Base-by-base conservation (phyloP, 331 rosid genomes). In the Spiraea crenata region DNA sequence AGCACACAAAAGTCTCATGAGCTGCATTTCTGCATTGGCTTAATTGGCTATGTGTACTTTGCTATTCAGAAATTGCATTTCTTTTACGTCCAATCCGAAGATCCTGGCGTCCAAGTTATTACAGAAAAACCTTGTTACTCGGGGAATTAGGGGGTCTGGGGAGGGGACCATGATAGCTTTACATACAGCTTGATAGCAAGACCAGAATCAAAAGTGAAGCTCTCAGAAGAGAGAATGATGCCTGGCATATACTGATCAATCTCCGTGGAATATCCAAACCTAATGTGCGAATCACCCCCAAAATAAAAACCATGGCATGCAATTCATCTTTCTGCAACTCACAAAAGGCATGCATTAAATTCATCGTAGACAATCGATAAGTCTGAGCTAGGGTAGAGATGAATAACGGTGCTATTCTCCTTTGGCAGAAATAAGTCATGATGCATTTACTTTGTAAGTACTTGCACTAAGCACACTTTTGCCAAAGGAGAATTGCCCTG, bases 401-500 rank as follows among this genome's bases (percentile, higher is more conserved):
- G 93, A 88, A 85, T 81, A 70, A 83, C 88, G 73, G 88, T 57
- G 90, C 76, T 68, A 75, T 63, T 72, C 85, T 88, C 88, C 87
- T 74, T 75, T 75, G 88, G 90, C 90, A 73, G 84, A 73, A 65
- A 44, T 35, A 63, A n/a, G 31, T 25, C 2, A 25, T 49, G 46
- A 31, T 70, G 64, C 66, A 35, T 70, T 63, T 74, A 41, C 16
- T 56, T 16, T 10, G 31, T 14, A 31, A 37, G 64, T 37, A 48
- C 34, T 40, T 0, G 6, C 54, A 44, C 70, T 66, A 25, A 37
- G 50, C 51, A 67, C 68, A 34, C 46, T 72, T 69, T 79, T 72
- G 92, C 92, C 89, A 84, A 84, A 78, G 92, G 89, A 87, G 89
- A 87, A 71, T 82, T 87, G 87, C 89, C 85, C 89, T 80, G 89